Base-by-base conservation (phyloP, 106 monocot genomes). In the Amphibolis antarctica region DNA sequence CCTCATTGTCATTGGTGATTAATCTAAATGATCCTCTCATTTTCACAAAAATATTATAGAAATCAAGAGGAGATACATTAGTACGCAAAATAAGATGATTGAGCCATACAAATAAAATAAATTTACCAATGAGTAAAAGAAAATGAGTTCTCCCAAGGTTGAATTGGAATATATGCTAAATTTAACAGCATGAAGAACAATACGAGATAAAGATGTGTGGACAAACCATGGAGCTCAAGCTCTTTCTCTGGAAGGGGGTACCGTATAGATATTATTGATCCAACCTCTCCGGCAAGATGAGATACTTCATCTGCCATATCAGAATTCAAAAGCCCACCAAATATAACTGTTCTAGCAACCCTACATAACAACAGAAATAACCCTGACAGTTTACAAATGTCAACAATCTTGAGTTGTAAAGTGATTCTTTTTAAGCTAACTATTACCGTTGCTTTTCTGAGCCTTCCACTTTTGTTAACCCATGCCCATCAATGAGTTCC, bases 311-410 rank as follows among this genome's bases (percentile, higher is more conserved):
- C 73, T 58, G 89, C 88, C 86, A 91, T 86, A 55, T 83, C 79
- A 75, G 75, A 74, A 74, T 66, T 65, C 45, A 64, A 65, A 56
- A 94, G 70, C 44, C 86, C 81, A 44, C 89, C 94, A 76, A 89
- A 81, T 75, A 94, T 69, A 44, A 94, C 86, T 55, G 89, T 94
- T 72, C 82, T 79, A 50, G 94, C 94, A 84, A 89, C 79, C 89
- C 88, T 94, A 46, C 42, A 67, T 0, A 26, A 51, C 10, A 53
- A 6, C 19, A 64, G 20, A 9, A 47, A 62, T 43, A 17, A 57
- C 27, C 14, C 14, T 23, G 14, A 26, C 12, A 11, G 3, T 28
- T 15, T 27, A 15, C 15, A 13, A 14, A 27, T 57, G 26, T 61
- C n/a, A 44, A 61, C 27, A 19, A 17, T 20, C 10, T 43, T 12